Base-by-base conservation (phyloP, 2,329 filamentous ascomycete species). In the Phoma sp. region DNA sequence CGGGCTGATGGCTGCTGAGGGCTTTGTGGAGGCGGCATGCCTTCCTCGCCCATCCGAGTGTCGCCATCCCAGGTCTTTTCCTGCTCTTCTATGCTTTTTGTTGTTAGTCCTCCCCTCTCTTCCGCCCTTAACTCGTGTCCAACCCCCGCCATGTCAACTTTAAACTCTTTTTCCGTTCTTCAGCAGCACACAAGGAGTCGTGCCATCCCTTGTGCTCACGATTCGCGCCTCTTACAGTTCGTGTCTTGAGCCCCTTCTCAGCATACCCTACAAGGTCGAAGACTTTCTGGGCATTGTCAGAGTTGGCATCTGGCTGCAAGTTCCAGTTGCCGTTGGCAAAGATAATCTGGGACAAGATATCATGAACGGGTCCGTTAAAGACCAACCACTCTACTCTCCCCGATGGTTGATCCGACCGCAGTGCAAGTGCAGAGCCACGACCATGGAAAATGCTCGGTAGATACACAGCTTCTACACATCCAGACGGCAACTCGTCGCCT, bases 131-230 rank as follows among this genome's bases (percentile, higher is more conserved):
- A 20, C 7, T 61, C 60, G 5, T 26, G 42, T 7, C 50, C 54
- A 32, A 50, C 1, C 18, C 50, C 39, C 33, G 62, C 63, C 60
- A 63, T 2, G 54, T 42, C 7, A 63, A 25, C 4, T 30, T 45
- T 7, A 61, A 5, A 7, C 23, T 53, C 20, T 42, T 25, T 76
- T 77, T 10, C 74, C 77, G 25, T 78, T 77, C 45, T 71, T 70
- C 51, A 10, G 62, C 65, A 12, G 28, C 30, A 28, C 34, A 23
- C 42, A 70, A 23, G 1, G 51, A 52, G 7, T 53, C 54, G 18
- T 52, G 60, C 62, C 65, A 68, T 5, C 42, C 48, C 11, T 43
- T 60, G 42, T 68, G 62, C 49, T 71, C 68, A 1, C 20, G 30
- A 39, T 62, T 47, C 11, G 57, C 54, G 0, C 48, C 54, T 28